Conservation (phyloP, 2,329 filamentous ascomycete species). For the Penicillium sp. region DNA sequence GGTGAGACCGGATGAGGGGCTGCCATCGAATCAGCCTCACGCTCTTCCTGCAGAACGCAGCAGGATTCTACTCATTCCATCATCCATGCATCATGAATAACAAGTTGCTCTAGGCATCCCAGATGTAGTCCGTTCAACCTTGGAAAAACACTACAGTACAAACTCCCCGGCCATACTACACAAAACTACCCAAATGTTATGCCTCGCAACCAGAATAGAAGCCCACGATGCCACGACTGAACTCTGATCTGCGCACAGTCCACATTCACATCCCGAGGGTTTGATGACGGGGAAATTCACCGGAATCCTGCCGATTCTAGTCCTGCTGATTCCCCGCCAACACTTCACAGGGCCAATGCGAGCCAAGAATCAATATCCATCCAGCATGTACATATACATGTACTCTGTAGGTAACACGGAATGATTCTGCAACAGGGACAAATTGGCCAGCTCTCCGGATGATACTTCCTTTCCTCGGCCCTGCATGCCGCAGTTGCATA, state of each 20-base stretch:
- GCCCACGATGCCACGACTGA: background rate
- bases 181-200: background rate
- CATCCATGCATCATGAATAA: background rate
- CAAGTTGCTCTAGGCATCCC: background rate
- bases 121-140: background rate
- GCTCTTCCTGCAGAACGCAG: background rate
- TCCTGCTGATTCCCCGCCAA: background rate
- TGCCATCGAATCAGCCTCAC: conserved; percentile 1
- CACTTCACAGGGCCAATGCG: background rate
- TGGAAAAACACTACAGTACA: background rate
- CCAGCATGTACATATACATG: background rate
- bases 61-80: background rate
- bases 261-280: background rate
- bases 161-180: background rate
- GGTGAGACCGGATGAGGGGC: conserved; percentile 8
- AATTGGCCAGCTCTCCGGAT: background rate
- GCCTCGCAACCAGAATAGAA: background rate
- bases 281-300: background rate
- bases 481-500: background rate
- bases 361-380: background rate
- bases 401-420: background rate
- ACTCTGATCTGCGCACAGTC: background rate
- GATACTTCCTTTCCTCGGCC: background rate
- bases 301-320: background rate
- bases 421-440: background rate